Conservation (phyloP, 208 protist genomes). For the Phytomonas sp. region DNA sequence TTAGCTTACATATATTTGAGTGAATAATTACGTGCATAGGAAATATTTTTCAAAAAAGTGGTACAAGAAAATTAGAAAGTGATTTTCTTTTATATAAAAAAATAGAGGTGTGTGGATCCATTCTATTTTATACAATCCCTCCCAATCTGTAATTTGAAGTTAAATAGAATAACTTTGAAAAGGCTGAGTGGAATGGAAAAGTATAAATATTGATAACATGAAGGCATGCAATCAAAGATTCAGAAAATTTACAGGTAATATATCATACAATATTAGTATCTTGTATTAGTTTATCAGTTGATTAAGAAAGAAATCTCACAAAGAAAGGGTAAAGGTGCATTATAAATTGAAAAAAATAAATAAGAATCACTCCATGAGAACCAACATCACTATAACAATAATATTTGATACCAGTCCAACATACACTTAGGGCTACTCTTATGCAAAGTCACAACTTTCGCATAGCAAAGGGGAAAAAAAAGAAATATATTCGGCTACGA, state of each 20-base stretch:
- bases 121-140: not conserved
- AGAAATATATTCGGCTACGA: conserved; percentile 8
- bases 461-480: not conserved
- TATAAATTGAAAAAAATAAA: not conserved
- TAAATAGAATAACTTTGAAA: not conserved
- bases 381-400: conserved; percentile 2
- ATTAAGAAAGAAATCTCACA: not conserved
- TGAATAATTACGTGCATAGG: not conserved
- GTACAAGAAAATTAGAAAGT: not conserved
- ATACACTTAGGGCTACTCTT: not conserved
- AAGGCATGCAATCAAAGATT: not conserved
- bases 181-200: not conserved
- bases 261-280: not conserved
- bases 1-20: not conserved
- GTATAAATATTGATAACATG: not conserved
- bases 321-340: not conserved
- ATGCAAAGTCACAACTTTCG: not conserved
- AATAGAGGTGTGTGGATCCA: not conserved
- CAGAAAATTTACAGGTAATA: not conserved
- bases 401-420: not conserved
- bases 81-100: too few relatives aligned
- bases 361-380: not conserved
- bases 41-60: not conserved
- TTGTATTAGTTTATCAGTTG: not conserved
- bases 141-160: not conserved